Base-by-base conservation (phyloP, 208 protist species). In the Lotmaria passim region DNA sequence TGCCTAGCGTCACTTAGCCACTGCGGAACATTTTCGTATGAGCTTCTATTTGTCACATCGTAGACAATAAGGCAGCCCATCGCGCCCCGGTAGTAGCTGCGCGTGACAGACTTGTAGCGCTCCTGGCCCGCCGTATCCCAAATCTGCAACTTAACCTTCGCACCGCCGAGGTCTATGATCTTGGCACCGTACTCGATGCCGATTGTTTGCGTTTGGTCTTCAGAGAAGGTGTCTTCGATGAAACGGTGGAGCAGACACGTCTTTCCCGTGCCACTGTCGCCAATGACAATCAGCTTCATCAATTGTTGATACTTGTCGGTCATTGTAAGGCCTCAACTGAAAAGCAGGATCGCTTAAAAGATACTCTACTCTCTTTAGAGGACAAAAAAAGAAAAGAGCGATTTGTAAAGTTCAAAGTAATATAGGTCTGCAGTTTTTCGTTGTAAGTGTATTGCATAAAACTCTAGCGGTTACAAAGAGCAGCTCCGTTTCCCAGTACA, bases 11-110 rank as follows among this genome's bases (percentile, higher is more conserved):
- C 98, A 48, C 94, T 97, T 14, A 99, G 80, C 98, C 98, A 99
- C 33, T 95, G 89, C 11, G 97, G 91, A 19, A 99, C 90, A 59
- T 87, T 98, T 61, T 99, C 97, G 70, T 96, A 99, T 1, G 97
- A 98, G 19, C 73, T 73, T 46, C 93, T 83, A 63, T 98, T 98
- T 2, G 97, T 96, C 36, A 99, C 98, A 80, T 99, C 98, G 80
- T 99, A 99, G 5, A 99, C 98, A 51, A 99, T 96, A 19, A 99
- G 83, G 41, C 98, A 99, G 12, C 98, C 98, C 17, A 98, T 96
- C 5, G 98, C 98, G 34, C 98, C 98, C 21, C 98, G 86, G 81
- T 99, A 99, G 57, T 96, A 97, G 60, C 83, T 91, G 28, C 85
- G 63, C 2, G 98, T 99, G 61, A 99, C 99, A 21, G 98, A 98